Evolutionary conservation across 2,329 filamentous ascomycete species (phyloP), one percentile per base, ranked within the genome.

Genomic region (Podosphaera aphanis): DNA sequence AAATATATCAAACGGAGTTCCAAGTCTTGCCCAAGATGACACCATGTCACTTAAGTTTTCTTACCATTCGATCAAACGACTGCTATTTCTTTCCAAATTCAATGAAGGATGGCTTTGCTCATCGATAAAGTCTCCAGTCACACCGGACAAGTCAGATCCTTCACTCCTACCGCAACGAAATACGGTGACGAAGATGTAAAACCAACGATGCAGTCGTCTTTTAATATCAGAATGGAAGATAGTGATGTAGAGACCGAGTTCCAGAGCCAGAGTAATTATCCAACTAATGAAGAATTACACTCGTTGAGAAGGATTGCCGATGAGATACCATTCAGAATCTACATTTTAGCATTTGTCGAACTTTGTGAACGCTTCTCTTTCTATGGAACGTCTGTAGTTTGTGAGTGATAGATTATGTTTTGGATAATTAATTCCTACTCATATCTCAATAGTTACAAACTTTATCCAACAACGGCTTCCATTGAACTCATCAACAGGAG

Each of bases 351-450:
- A 1, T 73, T 78, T 52, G 68, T 77, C 40, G 74, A 79, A 59
- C 57, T 78, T 41, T 76, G 71, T 59, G 74, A 78, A 59, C 67
- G 73, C 20, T 77, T 77, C 56, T 70, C 46, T 3, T 78, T 74
- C 62, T 77, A 77, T 54, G 74, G 74, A 41, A 73, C 71, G 3
- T 72, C 69, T n/a, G 66, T 69, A 44, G 66, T 77, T 31, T 77
- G 70, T 73, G 65, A 49, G 69, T 65, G 19, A 47, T 19, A 10
- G 13, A 29, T 2, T 11, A 15, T 37, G 27, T 37, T 21, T 38
- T 25, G 2, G n/a, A 31, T 33, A 7, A 4, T 13, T 31, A 21
- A n/a, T 15, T 2, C 18, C 7, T 20, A 43, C 46, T 48, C 35
- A 50, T 33, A 31, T 43, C 18, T 40, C 10, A 11, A 29, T 15